Evolutionary conservation across 1,284 basidiomycete genomes (phyloP).

Genomic region (Caloboletus inedulis): DNA sequence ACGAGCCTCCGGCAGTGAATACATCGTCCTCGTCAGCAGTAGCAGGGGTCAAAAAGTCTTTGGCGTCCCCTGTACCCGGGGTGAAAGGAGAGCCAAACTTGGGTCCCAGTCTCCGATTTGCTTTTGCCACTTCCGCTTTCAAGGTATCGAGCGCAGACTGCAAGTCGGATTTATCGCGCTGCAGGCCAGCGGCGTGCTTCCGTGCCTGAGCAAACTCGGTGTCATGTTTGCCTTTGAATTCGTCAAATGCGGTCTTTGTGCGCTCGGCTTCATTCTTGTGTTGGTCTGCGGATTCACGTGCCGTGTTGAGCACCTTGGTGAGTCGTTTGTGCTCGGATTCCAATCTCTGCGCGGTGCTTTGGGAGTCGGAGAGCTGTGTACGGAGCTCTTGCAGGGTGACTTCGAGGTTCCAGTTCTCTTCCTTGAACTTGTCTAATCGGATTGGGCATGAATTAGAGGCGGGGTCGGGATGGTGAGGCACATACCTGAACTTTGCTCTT

Average conservation of each 20-base stretch:
- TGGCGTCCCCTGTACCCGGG: conserved; percentile 48
- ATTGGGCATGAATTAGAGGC: background rate
- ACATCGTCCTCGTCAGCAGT: conserved; percentile 62
- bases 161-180: conserved; percentile 90
- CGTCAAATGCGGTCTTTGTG: conserved; percentile 61
- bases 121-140: conserved; percentile 65
- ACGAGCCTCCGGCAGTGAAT: conserved; percentile 55
- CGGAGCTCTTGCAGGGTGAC: conserved; percentile 88
- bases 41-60: conserved; percentile 58
- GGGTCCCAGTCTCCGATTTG: conserved; percentile 51
- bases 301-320: conserved; percentile 67
- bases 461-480: conserved; percentile 4
- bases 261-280: conserved; percentile 87
- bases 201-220: conserved; percentile 89
- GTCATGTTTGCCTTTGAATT: conserved; percentile 87
- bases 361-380: conserved; percentile 65
- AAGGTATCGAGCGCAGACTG: conserved; percentile 76
- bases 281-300: conserved; percentile 77
- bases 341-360: conserved; percentile 63
- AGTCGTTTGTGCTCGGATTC: conserved; percentile 84
- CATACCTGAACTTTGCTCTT: conserved; percentile 77
- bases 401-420: conserved; percentile 99
- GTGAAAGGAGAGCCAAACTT: conserved; percentile 69
- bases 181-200: conserved; percentile 82
- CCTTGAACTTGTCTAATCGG: conserved; percentile 77